phyloP scores from a whole-genome alignment of 495 filamentous ascomycete species.

The Penicillium malachiteum region DNA sequence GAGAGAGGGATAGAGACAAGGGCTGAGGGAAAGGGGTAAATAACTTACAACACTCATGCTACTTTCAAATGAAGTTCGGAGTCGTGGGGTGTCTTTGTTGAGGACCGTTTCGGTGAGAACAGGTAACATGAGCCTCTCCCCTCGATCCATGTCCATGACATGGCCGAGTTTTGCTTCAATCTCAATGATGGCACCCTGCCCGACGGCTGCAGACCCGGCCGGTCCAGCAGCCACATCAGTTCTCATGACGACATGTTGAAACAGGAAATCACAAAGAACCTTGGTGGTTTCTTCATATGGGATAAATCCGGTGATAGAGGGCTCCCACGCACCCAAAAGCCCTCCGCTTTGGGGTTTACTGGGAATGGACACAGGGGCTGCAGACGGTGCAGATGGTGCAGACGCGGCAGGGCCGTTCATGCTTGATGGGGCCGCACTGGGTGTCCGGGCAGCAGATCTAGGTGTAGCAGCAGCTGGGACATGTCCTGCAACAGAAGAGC shows the following conservation, averaged over 20 bases:
- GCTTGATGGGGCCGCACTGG: conserved; percentile 10
- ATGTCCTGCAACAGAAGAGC: conserved; percentile 22
- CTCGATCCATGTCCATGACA: conserved; percentile 67
- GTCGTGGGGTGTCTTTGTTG: conserved; percentile 45
- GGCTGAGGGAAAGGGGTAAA: not conserved
- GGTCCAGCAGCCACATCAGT: conserved; percentile 49
- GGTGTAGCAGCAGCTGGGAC: conserved; percentile 19
- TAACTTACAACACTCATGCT: conserved; percentile 78
- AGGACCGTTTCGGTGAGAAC: conserved; percentile 67
- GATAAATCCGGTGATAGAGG: conserved; percentile 62
- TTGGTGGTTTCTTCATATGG: conserved; percentile 68
- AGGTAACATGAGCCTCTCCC: conserved; percentile 63
- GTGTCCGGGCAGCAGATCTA: conserved; percentile 21
- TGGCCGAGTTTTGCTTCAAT: conserved; percentile 90
- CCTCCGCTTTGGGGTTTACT: conserved; percentile 15
- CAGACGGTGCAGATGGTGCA: no score
- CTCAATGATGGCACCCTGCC: conserved; percentile 73
- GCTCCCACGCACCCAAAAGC: conserved; percentile 67
- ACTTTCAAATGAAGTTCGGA: conserved; percentile 65
- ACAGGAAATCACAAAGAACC: conserved; percentile 72
- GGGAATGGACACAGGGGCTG: conserved; percentile 3
- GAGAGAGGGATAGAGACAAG: no score
- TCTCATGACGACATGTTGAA: conserved; percentile 60
- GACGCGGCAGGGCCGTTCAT: conserved; percentile 12
- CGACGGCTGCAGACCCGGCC: conserved; percentile 45